Conservation (phyloP, 2,329 filamentous ascomycete species). For the Talaromyces funiculosus region DNA sequence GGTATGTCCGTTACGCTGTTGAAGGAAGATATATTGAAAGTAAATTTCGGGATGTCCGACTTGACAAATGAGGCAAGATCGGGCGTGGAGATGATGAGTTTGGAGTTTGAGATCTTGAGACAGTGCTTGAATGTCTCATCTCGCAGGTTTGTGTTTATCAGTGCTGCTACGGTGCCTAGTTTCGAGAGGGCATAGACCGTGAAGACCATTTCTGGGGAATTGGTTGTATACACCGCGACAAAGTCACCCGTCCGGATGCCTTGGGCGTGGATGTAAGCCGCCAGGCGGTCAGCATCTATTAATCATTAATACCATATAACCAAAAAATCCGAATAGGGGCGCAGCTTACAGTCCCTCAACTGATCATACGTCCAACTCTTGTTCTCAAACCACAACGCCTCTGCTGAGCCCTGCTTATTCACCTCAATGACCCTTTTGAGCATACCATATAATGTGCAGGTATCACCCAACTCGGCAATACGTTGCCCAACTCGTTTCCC, state of each 20-base stretch:
- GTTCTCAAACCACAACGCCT: constrained; percentile 47
- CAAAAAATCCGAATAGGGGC: not conserved
- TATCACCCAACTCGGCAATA: constrained; percentile 35
- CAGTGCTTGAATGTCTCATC: constrained; percentile 44
- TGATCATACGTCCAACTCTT: constrained; percentile 45
- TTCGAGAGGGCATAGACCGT: constrained; percentile 42
- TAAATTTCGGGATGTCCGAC: constrained; percentile 30
- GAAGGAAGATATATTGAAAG: constrained; percentile 38
- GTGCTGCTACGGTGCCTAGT: constrained; percentile 40
- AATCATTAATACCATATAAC: too few species aligned
- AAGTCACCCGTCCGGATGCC: constrained; percentile 37
- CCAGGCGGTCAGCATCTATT: constrained; percentile 41
- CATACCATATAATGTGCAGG: constrained; percentile 39
- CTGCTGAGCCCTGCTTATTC: constrained; percentile 31
- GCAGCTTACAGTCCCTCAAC: constrained; percentile 37
- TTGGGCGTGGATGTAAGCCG: constrained; percentile 35
- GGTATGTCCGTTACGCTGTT: constrained; percentile 16
- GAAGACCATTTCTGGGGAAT: constrained; percentile 47
- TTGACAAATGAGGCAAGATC: constrained; percentile 36
- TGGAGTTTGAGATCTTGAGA: constrained; percentile 38
- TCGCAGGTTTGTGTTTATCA: constrained; percentile 45
- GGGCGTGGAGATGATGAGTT: constrained; percentile 40
- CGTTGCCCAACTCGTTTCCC: constrained; percentile 30
- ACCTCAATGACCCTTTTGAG: constrained; percentile 38
- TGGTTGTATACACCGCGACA: constrained; percentile 44